Conservation (phyloP, 345 rosid species). For the Euphorbia lathyris region DNA sequence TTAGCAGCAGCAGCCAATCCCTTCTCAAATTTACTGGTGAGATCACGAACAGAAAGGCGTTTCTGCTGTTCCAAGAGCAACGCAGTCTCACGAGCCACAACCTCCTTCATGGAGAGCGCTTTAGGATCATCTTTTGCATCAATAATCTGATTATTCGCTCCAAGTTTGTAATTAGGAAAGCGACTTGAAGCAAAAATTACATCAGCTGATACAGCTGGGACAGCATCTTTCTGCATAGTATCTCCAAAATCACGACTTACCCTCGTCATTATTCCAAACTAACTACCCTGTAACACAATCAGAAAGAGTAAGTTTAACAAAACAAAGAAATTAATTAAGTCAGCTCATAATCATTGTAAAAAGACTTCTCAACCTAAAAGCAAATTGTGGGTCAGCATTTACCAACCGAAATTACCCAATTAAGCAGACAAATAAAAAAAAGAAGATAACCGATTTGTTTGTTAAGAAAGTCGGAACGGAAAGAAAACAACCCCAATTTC, state of each 20-base stretch:
- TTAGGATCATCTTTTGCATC: conserved; percentile 72
- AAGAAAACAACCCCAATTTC: neutral
- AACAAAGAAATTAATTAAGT: neutral
- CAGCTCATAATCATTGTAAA: conserved; percentile 13
- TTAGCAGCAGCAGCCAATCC: conserved; percentile 96
- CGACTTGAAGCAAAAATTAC: conserved; percentile 77
- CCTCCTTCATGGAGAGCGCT: conserved; percentile 84
- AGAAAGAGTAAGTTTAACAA: conserved; percentile 5
- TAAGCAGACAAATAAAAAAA: neutral
- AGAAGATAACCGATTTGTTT: neutral
- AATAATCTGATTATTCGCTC: conserved; percentile 69
- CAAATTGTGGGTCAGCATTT: conserved; percentile 22
- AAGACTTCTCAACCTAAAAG: conserved; percentile 18
- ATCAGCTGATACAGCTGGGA: conserved; percentile 76
- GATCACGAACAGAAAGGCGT: conserved; percentile 94
- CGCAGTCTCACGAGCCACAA: conserved; percentile 87
- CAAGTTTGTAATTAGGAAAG: conserved; percentile 80
- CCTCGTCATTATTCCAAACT: conserved; percentile 56
- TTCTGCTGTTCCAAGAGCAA: conserved; percentile 87
- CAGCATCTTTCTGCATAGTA: conserved; percentile 60
- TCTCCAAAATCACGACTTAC: conserved; percentile 61
- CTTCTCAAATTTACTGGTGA: conserved; percentile 86
- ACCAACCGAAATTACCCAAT: conserved; percentile 15
- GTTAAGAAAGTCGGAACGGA: neutral
- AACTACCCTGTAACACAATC: conserved; percentile 20